Evolutionary conservation across 352 stramenopile species (phyloP).

Genomic region (Thraustochytrium striatum): DNA sequence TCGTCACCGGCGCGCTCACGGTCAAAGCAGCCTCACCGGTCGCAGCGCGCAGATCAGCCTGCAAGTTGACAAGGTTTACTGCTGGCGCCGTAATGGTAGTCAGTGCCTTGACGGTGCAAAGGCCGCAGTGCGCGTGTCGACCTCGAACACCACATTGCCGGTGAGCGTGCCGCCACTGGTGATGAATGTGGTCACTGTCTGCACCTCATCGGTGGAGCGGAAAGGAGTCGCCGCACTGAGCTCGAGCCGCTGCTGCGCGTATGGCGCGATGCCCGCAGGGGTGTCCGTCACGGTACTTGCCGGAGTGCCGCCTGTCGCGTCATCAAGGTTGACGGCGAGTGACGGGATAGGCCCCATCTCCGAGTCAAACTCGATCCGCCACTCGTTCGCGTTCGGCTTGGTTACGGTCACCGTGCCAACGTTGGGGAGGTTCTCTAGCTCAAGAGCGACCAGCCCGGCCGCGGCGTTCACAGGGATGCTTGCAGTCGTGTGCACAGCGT

Average conservation of each 20-base stretch:
- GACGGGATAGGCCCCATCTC: background rate
- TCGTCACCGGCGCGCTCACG: background rate
- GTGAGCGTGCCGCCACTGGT: background rate
- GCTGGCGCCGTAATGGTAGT: background rate
- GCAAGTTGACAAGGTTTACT: background rate
- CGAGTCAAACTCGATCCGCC: background rate
- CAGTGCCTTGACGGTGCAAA: background rate
- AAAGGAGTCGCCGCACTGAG: background rate
- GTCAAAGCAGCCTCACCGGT: background rate
- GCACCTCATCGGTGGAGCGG: slow-evolving; percentile 8
- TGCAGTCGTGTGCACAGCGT: slow-evolving; percentile 49
- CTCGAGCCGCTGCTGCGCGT: slow-evolving; percentile 1
- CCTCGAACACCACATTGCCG: background rate
- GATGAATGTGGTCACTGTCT: slow-evolving; percentile 6
- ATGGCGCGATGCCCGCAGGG: background rate
- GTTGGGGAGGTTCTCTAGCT: slow-evolving; percentile 60
- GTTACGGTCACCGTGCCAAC: slow-evolving; percentile 63
- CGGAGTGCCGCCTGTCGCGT: background rate
- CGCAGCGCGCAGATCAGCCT: background rate
- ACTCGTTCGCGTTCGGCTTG: background rate
- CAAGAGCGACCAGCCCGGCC: slow-evolving; percentile 56
- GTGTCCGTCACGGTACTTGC: background rate
- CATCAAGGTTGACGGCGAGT: background rate
- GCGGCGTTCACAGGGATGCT: slow-evolving; percentile 57
- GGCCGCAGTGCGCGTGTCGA: slow-evolving; percentile 14